Evolutionary conservation across 441 rosid genomes (phyloP), one percentile per base, ranked within the genome.

Genomic region (Euphorbia schlechtendalii): DNA sequence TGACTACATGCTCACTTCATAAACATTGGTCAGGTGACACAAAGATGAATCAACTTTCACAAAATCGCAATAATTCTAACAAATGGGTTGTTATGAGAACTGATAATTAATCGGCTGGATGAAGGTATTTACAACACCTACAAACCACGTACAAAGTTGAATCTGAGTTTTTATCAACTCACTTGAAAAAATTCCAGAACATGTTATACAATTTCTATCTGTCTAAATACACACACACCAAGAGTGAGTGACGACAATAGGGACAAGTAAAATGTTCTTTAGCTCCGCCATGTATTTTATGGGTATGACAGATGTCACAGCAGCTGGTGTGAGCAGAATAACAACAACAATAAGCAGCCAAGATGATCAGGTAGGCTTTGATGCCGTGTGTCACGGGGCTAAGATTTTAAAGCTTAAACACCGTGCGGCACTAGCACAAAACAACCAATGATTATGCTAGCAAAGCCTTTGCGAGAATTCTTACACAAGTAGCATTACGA

Each of bases 331-430:
- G 68, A 94, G 90, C 66, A 94, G 77, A 71, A 91, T 85, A 70
- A 94, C 90, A 49, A n/a, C n/a, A n/a, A 76, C 62, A 49, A 94
- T 91, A 61, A 94, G 96, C 65, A 91, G 70, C 99, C 99, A 94
- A 55, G 99, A 84, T 14, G 99, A 96, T 96, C 99, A 91, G 20
- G 96, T 87, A 28, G 99, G 99, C 77, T 91, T 91, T 68, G 96
- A 81, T 67, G 96, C 88, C 80, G 87, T 75, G 63, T n/a, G n/a
- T n/a, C n/a, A n/a, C n/a, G n/a, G n/a, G n/a, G n/a, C n/a, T n/a
- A n/a, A n/a, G n/a, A n/a, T n/a, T n/a, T n/a, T n/a, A n/a, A n/a
- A n/a, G n/a, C n/a, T n/a, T n/a, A n/a, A n/a, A n/a, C n/a, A n/a
- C n/a, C n/a, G n/a, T n/a, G n/a, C n/a, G n/a, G n/a, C n/a, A n/a